These are phyloP conservation scores for Fusarium sp. DNA, from an alignment of 2,329 filamentous ascomycete species.

Conservation along the genomic window DNA sequence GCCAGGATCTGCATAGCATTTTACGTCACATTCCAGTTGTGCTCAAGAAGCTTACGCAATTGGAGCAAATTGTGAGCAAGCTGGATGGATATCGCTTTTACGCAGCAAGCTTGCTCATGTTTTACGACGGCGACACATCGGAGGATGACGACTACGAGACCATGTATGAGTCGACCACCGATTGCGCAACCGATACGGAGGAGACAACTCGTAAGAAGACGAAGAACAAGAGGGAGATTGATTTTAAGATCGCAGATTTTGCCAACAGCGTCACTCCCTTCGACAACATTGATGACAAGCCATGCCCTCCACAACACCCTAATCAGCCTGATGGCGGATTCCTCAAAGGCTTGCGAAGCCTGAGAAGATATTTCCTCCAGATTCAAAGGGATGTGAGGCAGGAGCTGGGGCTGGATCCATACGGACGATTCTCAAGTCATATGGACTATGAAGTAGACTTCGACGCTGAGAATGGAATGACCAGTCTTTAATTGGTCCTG, in stretches of 20 bases:
- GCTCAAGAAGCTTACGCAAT: conserved; percentile 81
- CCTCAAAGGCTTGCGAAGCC: conserved; percentile 81
- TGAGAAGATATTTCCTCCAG: conserved; percentile 85
- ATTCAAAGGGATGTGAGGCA: conserved; percentile 82
- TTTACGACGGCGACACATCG: conserved; percentile 87
- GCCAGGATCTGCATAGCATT: conserved; percentile 82
- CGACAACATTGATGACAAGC: conserved; percentile 70
- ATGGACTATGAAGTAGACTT: conserved; percentile 41
- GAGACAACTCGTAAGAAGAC: conserved; percentile 60
- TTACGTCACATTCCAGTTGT: conserved; percentile 89
- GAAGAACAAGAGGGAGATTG: conserved; percentile 72
- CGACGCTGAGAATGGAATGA: conserved; percentile 50
- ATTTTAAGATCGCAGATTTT: conserved; percentile 98
- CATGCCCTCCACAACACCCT: conserved; percentile 85
- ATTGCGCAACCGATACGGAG: conserved; percentile 69
- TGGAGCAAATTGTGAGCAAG: conserved; percentile 84
- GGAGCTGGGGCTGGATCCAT: conserved; percentile 61
- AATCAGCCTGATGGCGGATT: conserved; percentile 89
- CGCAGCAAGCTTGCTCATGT: conserved; percentile 91
- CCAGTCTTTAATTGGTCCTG: conserved; percentile 46
- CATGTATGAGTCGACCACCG: conserved; percentile 67
- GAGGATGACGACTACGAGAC: conserved; percentile 64
- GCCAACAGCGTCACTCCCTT: conserved; percentile 95
- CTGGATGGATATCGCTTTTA: conserved; percentile 93
- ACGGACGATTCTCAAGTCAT: conserved; percentile 43